Conservation (phyloP, 768 basidiomycete species). For the Naganishia friedmannii region DNA sequence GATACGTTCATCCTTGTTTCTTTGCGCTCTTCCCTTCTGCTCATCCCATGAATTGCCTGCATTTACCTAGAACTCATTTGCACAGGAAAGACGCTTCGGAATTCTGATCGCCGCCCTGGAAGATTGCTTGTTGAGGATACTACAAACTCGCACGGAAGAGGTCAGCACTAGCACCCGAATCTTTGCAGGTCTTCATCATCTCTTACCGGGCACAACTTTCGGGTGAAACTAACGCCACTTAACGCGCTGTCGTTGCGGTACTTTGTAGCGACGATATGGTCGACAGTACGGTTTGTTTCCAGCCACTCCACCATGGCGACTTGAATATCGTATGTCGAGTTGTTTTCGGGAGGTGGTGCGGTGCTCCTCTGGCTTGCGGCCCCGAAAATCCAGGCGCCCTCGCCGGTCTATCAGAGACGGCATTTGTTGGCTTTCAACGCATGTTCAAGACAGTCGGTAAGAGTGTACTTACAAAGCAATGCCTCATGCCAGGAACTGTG, state of each 20-base stretch:
- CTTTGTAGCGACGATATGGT: constrained; percentile 21
- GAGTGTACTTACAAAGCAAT: constrained; percentile 3
- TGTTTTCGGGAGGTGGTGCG: neutral
- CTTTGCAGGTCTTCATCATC: no score
- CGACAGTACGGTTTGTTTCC: constrained; percentile 6
- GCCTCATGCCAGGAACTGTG: constrained; percentile 13
- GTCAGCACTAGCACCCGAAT: neutral
- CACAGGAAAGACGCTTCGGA: constrained; percentile 18
- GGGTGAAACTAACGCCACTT: constrained; percentile 6
- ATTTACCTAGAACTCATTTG: neutral
- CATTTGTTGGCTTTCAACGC: neutral
- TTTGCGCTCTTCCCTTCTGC: neutral
- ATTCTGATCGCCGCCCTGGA: constrained; percentile 14
- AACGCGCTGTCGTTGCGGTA: constrained; percentile 6
- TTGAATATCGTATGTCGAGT: constrained; percentile 11
- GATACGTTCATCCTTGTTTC: neutral
- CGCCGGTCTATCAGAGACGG: neutral
- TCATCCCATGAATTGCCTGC: neutral
- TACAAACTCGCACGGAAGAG: neutral
- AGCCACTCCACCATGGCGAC: constrained; percentile 19
- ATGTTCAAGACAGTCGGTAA: no score
- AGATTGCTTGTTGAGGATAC: constrained; percentile 19
- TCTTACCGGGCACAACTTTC: constrained; percentile 19
- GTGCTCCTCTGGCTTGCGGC: constrained; percentile 2
- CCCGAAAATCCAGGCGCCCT: constrained; percentile 15